Percentiles rank a stretch among this genome's conserved stretches.
These are phyloP conservation scores for Camellia japonica DNA, from an alignment of 148 eudicot genomes.

Conservation along the genomic window DNA sequence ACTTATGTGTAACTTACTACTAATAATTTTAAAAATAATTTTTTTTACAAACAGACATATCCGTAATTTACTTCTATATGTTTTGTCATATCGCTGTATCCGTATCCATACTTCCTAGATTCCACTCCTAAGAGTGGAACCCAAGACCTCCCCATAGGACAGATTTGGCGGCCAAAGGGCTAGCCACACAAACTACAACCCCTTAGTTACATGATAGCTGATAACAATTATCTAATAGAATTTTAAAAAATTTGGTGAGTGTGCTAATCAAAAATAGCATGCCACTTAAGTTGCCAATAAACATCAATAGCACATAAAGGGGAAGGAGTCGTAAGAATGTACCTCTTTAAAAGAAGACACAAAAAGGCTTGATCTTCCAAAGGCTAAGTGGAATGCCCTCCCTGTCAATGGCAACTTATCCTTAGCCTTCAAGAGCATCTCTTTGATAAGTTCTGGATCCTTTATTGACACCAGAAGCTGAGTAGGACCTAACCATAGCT, in stretches of 20 bases:
- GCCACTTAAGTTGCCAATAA: not conserved
- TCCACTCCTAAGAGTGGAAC: no score
- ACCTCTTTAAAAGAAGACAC: constrained; percentile 52
- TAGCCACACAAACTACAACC: not conserved
- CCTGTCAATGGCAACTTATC: constrained; percentile 59
- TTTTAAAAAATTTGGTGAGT: not conserved
- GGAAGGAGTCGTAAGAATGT: not conserved
- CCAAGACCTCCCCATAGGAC: no score
- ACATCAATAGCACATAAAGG: not conserved
- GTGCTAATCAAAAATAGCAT: not conserved
- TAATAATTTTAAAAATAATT: no score
- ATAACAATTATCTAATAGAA: not conserved
- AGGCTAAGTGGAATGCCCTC: constrained; percentile 43
- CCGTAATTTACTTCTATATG: no score
- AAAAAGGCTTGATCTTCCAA: constrained; percentile 54
- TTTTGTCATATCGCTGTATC: no score
- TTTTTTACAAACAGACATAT: no score
- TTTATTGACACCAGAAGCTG: constrained; percentile 53
- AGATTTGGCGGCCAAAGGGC: no score
- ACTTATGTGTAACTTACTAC: no score
- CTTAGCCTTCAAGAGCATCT: constrained; percentile 47
- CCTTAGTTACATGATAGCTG: not conserved
- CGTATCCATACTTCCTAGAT: no score
- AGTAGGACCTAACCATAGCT: constrained; percentile 54
- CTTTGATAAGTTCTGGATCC: constrained; percentile 39